Evolutionary conservation across 1,139 yeast species (phyloP), one percentile per base, ranked within the genome.

Genomic region (Yarrowia galli): DNA sequence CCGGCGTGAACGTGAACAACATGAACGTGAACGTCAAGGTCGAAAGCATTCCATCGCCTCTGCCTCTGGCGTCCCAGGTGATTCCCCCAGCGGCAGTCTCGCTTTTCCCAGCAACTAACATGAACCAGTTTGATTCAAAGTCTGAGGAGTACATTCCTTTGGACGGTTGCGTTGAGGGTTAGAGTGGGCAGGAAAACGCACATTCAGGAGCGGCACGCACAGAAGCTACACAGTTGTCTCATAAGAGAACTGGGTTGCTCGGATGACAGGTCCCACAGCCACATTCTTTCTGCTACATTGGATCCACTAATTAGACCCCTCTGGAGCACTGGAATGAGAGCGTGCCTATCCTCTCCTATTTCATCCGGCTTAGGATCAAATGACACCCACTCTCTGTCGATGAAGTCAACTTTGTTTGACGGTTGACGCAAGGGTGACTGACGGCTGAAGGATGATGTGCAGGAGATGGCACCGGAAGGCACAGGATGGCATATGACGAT

Each of bases 121-220:
- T 61, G 54, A 48, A 35, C 56, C 66, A 61, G 56, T 61, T 61
- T 36, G 56, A 61, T 18, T 36, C 66, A 46, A 46, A 38, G 43
- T 46, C 66, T 15, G 56, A 61, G 12, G 66, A 61, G 25, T 61
- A 36, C 18, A 61, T 61, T 22, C 66, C 66, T 10, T 5, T 61
- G 15, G 56, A 46, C 25, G 53, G 54, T 3, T 46, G 35, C 13
- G 65, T 61, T 12, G 53, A 20, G 43, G 54, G 64, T 1, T 40
- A 25, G 23, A 7, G 20, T 2, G 49, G 9, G 28, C 28, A 25
- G 28, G n/a, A n/a, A n/a, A n/a, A n/a, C n/a, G n/a, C n/a, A n/a
- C n/a, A n/a, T n/a, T n/a, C n/a, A n/a, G n/a, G n/a, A 16, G 40
- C 40, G n/a, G n/a, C n/a, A 13, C n/a, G 15, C 15, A n/a, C n/a